Conservation (phyloP, 768 basidiomycete genomes). For the Ramaria sp. region DNA sequence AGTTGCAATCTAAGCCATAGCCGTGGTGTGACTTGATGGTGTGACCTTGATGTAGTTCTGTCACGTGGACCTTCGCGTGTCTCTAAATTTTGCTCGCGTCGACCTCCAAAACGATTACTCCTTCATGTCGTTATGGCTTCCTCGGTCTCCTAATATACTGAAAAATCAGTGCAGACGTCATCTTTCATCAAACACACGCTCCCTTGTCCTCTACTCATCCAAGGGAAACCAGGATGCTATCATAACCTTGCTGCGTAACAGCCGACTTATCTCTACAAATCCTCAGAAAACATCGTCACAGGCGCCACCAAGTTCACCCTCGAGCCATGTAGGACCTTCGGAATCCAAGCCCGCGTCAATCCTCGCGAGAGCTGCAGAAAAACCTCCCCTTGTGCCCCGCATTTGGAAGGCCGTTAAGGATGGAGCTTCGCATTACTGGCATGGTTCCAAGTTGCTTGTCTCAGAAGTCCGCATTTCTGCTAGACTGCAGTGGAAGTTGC, state of each 20-base stretch:
- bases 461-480: conserved; percentile 88
- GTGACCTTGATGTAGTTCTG: too few species aligned
- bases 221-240: neutral
- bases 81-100: neutral
- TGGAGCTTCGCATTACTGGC: conserved; percentile 95
- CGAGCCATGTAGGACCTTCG: neutral
- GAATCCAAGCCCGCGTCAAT: conserved; percentile 8
- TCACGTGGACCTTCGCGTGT: too few species aligned
- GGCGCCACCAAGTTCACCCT: neutral
- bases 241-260: neutral
- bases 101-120: neutral
- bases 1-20: too few species aligned
- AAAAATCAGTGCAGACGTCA: neutral
- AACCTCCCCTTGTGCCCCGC: conserved; percentile 40
- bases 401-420: conserved; percentile 93
- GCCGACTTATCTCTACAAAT: neutral
- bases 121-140: conserved; percentile 8
- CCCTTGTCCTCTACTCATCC: neutral
- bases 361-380: conserved; percentile 8
- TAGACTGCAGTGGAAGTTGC: conserved; percentile 81
- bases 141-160: neutral
- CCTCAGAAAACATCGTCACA: neutral
- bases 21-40: too few species aligned
- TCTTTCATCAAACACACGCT: neutral
- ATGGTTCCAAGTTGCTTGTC: conserved; percentile 86